Conservation (phyloP, 1,139 yeast genomes). For the Kluyveromyces sp. region DNA sequence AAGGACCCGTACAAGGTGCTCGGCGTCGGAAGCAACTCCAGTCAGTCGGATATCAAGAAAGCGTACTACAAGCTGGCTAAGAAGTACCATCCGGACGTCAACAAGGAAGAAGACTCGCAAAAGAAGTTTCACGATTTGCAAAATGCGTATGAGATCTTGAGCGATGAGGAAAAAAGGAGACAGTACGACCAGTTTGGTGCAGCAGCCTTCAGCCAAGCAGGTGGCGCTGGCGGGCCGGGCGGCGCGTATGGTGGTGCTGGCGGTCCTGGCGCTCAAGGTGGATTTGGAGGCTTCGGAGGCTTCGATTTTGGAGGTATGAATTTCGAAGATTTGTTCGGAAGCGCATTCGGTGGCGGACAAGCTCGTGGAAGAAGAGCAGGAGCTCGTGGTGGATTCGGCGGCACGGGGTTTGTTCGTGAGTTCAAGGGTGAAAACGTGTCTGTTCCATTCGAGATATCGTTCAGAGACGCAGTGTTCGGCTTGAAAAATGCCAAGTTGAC, state of each 20-base stretch:
- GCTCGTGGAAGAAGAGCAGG: slow-evolving; percentile 35
- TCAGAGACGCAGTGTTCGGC: slow-evolving; percentile 87
- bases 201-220: slow-evolving; percentile 70
- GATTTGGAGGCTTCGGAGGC: slow-evolving; percentile 36
- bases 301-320: slow-evolving; percentile 44
- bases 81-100: slow-evolving; percentile 92
- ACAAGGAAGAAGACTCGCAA: slow-evolving; percentile 85
- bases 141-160: slow-evolving; percentile 85
- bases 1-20: slow-evolving; percentile 78
- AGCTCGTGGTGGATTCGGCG: slow-evolving; percentile 23
- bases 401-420: slow-evolving; percentile 47
- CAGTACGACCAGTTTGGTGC: slow-evolving; percentile 93
- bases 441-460: slow-evolving; percentile 61
- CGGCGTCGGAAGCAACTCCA: slow-evolving; percentile 69
- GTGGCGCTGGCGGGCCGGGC: slow-evolving; percentile 40
- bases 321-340: slow-evolving; percentile 84
- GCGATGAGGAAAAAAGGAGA: slow-evolving; percentile 78
- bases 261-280: slow-evolving; percentile 34
- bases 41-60: slow-evolving; percentile 80
- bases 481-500: slow-evolving; percentile 53
- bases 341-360: slow-evolving; percentile 56
- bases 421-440: slow-evolving; percentile 89
- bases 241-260: slow-evolving; percentile 67
- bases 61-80: slow-evolving; percentile 92
- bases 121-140: slow-evolving; percentile 86